Conservation (phyloP, 768 basidiomycete genomes). For the Calocybe indica region DNA sequence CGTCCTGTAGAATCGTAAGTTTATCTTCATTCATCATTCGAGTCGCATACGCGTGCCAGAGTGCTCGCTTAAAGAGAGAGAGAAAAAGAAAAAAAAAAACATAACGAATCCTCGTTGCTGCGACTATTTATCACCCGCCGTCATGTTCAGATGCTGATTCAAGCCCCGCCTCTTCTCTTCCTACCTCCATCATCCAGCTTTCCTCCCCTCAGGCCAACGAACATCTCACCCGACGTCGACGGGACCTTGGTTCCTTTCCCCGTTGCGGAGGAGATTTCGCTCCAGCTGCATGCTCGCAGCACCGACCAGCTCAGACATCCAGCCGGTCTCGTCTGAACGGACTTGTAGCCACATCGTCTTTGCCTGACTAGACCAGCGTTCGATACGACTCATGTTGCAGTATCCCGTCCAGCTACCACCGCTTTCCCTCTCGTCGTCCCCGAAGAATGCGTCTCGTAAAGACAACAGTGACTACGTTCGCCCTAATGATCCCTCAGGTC, state of each 20-base stretch:
- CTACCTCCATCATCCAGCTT: constrained; percentile 4
- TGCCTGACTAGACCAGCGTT: constrained; percentile 23
- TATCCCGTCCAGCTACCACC: constrained; percentile 40
- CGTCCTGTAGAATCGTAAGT: constrained; percentile 7
- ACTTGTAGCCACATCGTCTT: constrained; percentile 13
- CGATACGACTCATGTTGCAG: constrained; percentile 47
- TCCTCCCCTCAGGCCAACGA: constrained; percentile 5
- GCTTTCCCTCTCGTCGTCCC: constrained; percentile 29
- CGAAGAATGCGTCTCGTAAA: constrained; percentile 23
- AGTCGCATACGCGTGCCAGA: background rate
- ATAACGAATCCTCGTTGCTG: background rate
- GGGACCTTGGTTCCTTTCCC: constrained; percentile 20
- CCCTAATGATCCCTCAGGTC: constrained; percentile 33
- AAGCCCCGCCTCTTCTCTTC: constrained; percentile 9
- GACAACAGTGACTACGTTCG: constrained; percentile 30
- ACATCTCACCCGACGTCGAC: constrained; percentile 13
- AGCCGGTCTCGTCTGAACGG: constrained; percentile 50
- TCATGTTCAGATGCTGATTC: background rate
- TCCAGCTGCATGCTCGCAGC: constrained; percentile 35
- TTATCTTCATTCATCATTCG: background rate
- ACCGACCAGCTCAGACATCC: constrained; percentile 39
- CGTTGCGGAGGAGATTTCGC: constrained; percentile 4
- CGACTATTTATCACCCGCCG: background rate
- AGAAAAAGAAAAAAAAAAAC: too few species aligned
- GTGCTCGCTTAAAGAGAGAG: background rate